Evolutionary conservation across 352 stramenopile genomes (phyloP).

Genomic region (Peronosclerospora sorghi): DNA sequence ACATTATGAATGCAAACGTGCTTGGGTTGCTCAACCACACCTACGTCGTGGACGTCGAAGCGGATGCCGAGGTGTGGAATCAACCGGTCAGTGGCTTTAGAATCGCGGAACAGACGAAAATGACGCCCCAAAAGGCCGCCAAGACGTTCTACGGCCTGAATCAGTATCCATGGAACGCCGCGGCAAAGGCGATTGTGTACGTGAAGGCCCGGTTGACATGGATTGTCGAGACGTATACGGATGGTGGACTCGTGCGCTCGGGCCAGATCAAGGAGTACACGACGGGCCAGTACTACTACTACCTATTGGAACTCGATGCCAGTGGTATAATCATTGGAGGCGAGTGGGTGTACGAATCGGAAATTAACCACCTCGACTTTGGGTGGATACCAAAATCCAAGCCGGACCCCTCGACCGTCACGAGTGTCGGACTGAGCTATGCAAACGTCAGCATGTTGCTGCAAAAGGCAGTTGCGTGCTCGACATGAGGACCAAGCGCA

Average conservation of each 20-base stretch:
- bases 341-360: constrained; percentile 27
- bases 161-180: constrained; percentile 36
- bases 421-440: constrained; percentile 22
- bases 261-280: constrained; percentile 19
- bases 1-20: constrained; percentile 32
- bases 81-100: constrained; percentile 36
- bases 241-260: constrained; percentile 19
- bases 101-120: constrained; percentile 18
- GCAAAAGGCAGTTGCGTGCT: constrained; percentile 16
- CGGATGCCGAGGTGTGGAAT: constrained; percentile 35
- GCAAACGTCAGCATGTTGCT: constrained; percentile 19
- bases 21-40: constrained; percentile 25
- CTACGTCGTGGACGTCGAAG: constrained; percentile 32
- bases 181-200: constrained; percentile 30
- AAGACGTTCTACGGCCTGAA: constrained; percentile 24
- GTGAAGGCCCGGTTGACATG: constrained; percentile 31
- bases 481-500: no score
- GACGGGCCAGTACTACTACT: constrained; percentile 10
- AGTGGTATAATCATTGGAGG: constrained; percentile 24
- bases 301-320: constrained; percentile 29
- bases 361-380: constrained; percentile 25
- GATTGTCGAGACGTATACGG: constrained; percentile 28
- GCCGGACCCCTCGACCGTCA: constrained; percentile 12
- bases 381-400: constrained; percentile 22
- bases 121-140: constrained; percentile 22